Conservation (phyloP, 352 stramenopile species). For the Phytopythium aichiense region DNA sequence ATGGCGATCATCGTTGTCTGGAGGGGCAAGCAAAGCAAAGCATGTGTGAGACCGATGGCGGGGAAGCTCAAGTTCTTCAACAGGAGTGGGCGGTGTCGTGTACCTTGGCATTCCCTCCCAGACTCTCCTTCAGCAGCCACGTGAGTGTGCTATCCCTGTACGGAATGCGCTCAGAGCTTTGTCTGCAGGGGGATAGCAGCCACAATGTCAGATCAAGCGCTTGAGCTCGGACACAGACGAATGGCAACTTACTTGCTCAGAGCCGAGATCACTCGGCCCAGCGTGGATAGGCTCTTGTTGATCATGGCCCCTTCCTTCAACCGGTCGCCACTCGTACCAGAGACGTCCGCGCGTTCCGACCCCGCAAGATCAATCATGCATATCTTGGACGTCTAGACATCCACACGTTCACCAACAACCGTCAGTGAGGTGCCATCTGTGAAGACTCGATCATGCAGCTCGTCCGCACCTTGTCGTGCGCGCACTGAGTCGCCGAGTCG, state of each 20-base stretch:
- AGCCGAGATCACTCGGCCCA: constrained; percentile 85
- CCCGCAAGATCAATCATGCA: constrained; percentile 84
- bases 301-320: constrained; percentile 92
- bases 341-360: constrained; percentile 76
- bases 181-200: constrained; percentile 9
- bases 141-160: constrained; percentile 86
- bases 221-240: not conserved
- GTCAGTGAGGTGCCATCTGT: not conserved
- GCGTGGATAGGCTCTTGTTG: constrained; percentile 89
- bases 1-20: constrained; percentile 88
- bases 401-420: not conserved
- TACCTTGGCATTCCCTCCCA: constrained; percentile 66
- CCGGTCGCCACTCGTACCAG: constrained; percentile 78
- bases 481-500: constrained; percentile 47
- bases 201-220: not conserved
- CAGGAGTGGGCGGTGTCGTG: not conserved
- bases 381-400: constrained; percentile 73
- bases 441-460: not conserved
- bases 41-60: too few species aligned
- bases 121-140: constrained; percentile 84
- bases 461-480: constrained; percentile 54
- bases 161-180: constrained; percentile 58
- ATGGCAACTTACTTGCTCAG: constrained; percentile 53
- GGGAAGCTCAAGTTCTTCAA: too few species aligned
- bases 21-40: not conserved